A percentile compares a stretch with the other conserved stretches of the same genome.
Evolutionary conservation across 805 yeast genomes (phyloP).

Genomic region (Kazachstania taianensis): DNA sequence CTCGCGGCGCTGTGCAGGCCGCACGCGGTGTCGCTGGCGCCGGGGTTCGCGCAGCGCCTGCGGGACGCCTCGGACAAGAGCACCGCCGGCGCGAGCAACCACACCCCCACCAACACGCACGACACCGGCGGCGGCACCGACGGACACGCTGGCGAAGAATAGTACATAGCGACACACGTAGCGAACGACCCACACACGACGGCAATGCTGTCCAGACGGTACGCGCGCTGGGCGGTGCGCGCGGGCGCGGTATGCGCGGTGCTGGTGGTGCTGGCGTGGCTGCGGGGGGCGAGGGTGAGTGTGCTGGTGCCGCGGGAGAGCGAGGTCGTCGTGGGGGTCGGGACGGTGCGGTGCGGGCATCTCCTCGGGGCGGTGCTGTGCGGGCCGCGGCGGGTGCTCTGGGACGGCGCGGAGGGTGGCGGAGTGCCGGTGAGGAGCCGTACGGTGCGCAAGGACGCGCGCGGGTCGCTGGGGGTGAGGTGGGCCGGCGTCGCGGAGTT

Average conservation of each 20-base stretch:
- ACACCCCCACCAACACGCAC: too few species aligned
- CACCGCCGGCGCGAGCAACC: constrained; percentile 15
- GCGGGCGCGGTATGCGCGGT: too few species aligned
- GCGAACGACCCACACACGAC: too few species aligned
- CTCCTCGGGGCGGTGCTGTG: constrained; percentile 9
- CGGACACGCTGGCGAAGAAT: too few species aligned
- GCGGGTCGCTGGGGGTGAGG: constrained; percentile 11
- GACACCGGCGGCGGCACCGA: too few species aligned
- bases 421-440: not conserved
- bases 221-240: too few species aligned
- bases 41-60: not conserved
- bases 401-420: not conserved
- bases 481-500: constrained; percentile 20
- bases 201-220: too few species aligned
- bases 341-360: constrained; percentile 14
- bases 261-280: not conserved
- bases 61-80: not conserved
- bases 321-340: constrained; percentile 13
- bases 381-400: constrained; percentile 4
- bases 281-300: not conserved
- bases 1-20: constrained; percentile 18
- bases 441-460: constrained; percentile 15
- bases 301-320: not conserved
- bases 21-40: constrained; percentile 13
- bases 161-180: too few species aligned